Percentiles rank a stretch among this genome's conserved stretches.
Evolutionary conservation across 129 eudicot species (phyloP).

Genomic region (Flaveria trinervia): DNA sequence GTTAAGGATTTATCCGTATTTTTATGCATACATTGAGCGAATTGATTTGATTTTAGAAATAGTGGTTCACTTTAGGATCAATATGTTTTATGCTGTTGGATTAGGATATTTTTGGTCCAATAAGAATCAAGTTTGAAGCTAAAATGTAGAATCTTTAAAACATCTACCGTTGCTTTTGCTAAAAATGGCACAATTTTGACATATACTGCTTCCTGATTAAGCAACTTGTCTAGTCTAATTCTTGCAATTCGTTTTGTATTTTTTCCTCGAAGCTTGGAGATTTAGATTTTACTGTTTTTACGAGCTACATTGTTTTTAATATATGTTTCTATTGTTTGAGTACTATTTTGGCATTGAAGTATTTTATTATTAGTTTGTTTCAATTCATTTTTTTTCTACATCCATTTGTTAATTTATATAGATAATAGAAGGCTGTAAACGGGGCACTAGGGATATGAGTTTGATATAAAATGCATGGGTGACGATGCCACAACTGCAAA

Average conservation of each 20-base stretch:
- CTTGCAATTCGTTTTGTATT: not conserved
- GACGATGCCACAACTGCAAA: conserved; percentile 99
- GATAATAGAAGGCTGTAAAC: conserved; percentile 36
- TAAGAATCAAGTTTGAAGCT: conserved; percentile 29
- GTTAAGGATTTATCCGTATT: conserved; percentile 3
- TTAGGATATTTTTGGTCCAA: conserved; percentile 12
- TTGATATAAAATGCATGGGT: conserved; percentile 83
- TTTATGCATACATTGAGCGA: not conserved
- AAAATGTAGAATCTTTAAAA: conserved; percentile 26
- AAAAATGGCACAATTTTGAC: conserved; percentile 17
- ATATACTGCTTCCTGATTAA: conserved; percentile 29
- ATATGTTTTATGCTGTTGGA: conserved; percentile 24
- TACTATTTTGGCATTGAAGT: not conserved
- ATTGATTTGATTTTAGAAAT: not conserved
- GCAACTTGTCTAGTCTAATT: conserved; percentile 23
- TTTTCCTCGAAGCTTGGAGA: not conserved
- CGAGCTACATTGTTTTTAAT: conserved; percentile 17
- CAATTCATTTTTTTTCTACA: not conserved
- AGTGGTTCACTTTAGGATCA: not conserved
- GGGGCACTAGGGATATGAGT: conserved; percentile 37
- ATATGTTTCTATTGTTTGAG: not conserved
- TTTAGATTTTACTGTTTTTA: not conserved
- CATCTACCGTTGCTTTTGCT: conserved; percentile 7
- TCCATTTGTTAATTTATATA: conserved; percentile 6
- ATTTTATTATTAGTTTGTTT: not conserved